phyloP scores from a whole-genome alignment of 192 early-diverging fungal genomes.

The Rhizoclosmatium globosum region DNA sequence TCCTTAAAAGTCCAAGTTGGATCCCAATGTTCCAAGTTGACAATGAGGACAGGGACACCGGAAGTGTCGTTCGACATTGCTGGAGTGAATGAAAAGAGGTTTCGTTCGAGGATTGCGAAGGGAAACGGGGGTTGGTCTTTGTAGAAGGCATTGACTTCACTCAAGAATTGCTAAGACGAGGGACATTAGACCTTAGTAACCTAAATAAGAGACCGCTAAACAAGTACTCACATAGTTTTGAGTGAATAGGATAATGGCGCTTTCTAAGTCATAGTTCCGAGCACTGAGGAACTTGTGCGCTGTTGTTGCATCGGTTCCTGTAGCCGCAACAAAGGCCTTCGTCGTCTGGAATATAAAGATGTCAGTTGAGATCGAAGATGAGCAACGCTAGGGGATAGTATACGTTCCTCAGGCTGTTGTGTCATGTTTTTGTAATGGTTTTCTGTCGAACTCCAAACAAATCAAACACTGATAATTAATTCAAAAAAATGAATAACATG shows the following conservation, averaged over 20 bases:
- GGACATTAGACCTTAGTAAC: background rate
- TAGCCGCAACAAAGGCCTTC: background rate
- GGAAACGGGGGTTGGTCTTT: slow-evolving; percentile 11
- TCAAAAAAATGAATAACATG: background rate
- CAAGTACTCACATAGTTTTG: background rate
- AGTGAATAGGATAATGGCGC: background rate
- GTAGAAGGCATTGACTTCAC: background rate
- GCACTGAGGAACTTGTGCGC: background rate
- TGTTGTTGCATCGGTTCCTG: background rate
- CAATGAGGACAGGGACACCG: slow-evolving; percentile 9
- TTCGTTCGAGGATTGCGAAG: background rate
- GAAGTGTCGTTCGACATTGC: background rate
- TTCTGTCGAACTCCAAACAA: background rate
- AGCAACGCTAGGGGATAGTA: too few relatives aligned
- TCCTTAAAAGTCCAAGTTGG: background rate
- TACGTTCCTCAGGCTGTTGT: background rate
- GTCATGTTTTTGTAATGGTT: background rate
- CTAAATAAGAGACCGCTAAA: background rate
- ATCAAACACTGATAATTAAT: too few relatives aligned
- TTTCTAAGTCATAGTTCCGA: background rate
- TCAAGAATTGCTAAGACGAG: background rate
- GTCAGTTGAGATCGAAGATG: too few relatives aligned
- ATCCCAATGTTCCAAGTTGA: slow-evolving; percentile 27
- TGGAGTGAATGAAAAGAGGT: slow-evolving; percentile 9
- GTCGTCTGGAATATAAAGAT: too few relatives aligned